Base-by-base conservation (phyloP, 2,329 filamentous ascomycete species). In the Ambrosiella beaveri region DNA sequence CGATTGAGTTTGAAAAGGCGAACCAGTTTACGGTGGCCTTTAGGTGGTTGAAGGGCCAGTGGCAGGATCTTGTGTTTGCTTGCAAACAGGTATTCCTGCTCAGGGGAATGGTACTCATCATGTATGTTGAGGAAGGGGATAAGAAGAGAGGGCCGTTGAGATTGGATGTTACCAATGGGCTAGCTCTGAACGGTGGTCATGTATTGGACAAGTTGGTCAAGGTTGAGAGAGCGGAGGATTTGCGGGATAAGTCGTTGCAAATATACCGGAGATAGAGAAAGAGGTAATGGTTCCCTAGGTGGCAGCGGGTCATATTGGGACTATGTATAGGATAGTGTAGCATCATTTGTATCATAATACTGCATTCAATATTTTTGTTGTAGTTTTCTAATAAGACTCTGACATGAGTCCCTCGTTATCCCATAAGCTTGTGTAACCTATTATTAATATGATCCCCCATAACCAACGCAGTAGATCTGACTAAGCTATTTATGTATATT, bases 1-100 rank as follows among this genome's bases (percentile, higher is more conserved):
- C 69, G 60, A 70, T 69, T 58, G 71, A 78, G 65, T 76, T 78
- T 62, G 74, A 80, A 66, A 72, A 74, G 68, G 70, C 73, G 57
- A 76, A 81, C 64, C 65, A 81, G 41, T 69, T 82, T 69, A 80
- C 77, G 8, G 71, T 74, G 65, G 79, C 79, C 15, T 80, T 83
- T 62, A 71, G 79, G 17, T 73, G 69, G 68, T 15, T 70, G 71
- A 61, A 75, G 68, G 0, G 64, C 75, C 2, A 65, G 65, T 19
- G 67, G 56, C 76, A 75, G 62, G 58, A 64, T 5, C n/a, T 47
- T 8, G 19, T 15, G 44, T 47, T 47, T 47, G 74, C 73, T 7
- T 68, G 79, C 19, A 71, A 70, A 59, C 71, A 77, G 53, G 74
- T 77, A 1, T 72, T 80, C 65, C 27, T 54, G 38, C 17, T 11